Percentiles rank a stretch among this genome's conserved stretches.
phyloP scores from a whole-genome alignment of 352 stramenopile species.

The Phytophthora syringae region DNA sequence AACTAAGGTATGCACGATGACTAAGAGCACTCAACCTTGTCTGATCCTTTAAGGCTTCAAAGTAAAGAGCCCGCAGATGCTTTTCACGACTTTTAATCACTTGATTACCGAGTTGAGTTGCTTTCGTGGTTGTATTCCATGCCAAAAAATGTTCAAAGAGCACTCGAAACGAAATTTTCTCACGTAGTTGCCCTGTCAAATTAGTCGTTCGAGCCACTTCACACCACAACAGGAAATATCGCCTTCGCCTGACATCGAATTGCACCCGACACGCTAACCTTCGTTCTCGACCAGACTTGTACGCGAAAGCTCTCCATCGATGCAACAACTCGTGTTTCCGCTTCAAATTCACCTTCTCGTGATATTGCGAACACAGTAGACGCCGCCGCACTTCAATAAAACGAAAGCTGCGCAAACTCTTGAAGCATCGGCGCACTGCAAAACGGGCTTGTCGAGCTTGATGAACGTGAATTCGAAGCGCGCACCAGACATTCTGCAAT shows the following conservation, averaged over 20 bases:
- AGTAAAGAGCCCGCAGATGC: constrained; percentile 9
- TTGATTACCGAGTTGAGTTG: constrained; percentile 17
- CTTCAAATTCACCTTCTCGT: constrained; percentile 1
- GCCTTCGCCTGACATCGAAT: constrained; percentile 28
- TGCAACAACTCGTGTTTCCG: constrained; percentile 20
- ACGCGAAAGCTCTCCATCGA: constrained; percentile 27
- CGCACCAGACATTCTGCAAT: constrained; percentile 20
- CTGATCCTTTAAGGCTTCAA: constrained; percentile 24
- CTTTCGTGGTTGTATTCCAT: constrained; percentile 29
- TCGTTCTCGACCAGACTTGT: constrained; percentile 10
- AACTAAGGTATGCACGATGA: background rate
- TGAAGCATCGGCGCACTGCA: constrained; percentile 14
- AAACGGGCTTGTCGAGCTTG: constrained; percentile 16
- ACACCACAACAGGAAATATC: constrained; percentile 39
- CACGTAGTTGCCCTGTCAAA: constrained; percentile 14
- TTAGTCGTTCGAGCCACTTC: constrained; percentile 23
- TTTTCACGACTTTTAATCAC: constrained; percentile 8
- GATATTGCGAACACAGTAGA: constrained; percentile 2
- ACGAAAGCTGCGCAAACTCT: constrained; percentile 8
- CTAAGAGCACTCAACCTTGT: background rate
- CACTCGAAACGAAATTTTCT: constrained; percentile 12
- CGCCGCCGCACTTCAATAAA: constrained; percentile 12
- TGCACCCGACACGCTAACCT: constrained; percentile 22
- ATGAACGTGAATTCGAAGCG: constrained; percentile 29
- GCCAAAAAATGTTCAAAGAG: constrained; percentile 31